Evolutionary conservation across 2,329 filamentous ascomycete genomes (phyloP).

Genomic region (Calonectria pseudoreteaudii): DNA sequence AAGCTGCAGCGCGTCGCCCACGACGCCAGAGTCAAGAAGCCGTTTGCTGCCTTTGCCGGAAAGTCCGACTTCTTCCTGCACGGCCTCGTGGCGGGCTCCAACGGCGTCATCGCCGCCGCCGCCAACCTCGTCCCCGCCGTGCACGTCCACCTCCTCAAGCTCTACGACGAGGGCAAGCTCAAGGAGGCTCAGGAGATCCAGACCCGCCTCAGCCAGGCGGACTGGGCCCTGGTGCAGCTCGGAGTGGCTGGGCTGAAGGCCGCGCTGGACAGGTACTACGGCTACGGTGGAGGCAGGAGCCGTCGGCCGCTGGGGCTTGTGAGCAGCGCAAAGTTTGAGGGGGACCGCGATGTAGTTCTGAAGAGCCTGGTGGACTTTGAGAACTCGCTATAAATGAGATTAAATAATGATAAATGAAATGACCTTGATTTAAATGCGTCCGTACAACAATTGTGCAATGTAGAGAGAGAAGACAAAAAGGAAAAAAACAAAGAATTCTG

Average conservation of each 20-base stretch:
- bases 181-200: constrained; percentile 18
- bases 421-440: background rate
- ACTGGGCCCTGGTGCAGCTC: constrained; percentile 19
- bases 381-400: constrained; percentile 10
- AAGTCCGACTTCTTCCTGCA: constrained; percentile 25
- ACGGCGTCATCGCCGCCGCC: constrained; percentile 18
- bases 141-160: constrained; percentile 16
- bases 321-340: constrained; percentile 24
- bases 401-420: background rate
- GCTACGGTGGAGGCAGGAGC: constrained; percentile 19
- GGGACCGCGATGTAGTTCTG: constrained; percentile 14
- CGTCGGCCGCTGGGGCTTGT: constrained; percentile 23
- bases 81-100: constrained; percentile 17
- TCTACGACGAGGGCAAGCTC: constrained; percentile 21
- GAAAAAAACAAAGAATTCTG: background rate
- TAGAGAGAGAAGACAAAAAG: no score
- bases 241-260: constrained; percentile 17
- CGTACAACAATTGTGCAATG: background rate
- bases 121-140: constrained; percentile 15
- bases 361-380: constrained; percentile 25
- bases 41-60: constrained; percentile 17
- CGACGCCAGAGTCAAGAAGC: background rate
- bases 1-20: constrained; percentile 22
- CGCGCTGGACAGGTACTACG: constrained; percentile 11
- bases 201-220: constrained; percentile 9